These are phyloP conservation scores for Citrullus amarus DNA, from an alignment of 306 rosid genomes.

Conservation along the genomic window DNA sequence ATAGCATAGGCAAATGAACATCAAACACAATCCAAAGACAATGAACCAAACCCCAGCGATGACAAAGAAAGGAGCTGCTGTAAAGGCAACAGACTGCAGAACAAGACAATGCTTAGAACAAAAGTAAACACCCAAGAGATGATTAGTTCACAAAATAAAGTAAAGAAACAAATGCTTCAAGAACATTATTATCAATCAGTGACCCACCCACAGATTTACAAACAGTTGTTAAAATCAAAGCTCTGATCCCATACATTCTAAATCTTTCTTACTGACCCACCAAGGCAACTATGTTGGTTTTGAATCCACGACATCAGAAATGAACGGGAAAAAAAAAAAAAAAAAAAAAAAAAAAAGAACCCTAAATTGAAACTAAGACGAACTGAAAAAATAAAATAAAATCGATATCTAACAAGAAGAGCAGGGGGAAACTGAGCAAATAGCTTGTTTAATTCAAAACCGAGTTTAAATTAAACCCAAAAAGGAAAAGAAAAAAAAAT, in stretches of 20 bases:
- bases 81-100: conserved; percentile 57
- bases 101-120: neutral
- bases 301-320: neutral
- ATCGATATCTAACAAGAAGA: neutral
- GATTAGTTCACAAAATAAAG: neutral
- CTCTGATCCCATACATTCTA: neutral
- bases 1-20: conserved; percentile 25
- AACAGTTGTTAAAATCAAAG: neutral
- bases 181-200: neutral
- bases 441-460: neutral
- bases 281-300: neutral
- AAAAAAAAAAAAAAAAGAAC: neutral
- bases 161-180: neutral
- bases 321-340: neutral
- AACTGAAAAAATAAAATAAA: neutral
- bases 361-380: neutral
- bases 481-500: neutral
- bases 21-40: conserved; percentile 19
- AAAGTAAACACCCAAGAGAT: neutral
- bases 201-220: neutral
- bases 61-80: conserved; percentile 47
- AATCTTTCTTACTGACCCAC: neutral
- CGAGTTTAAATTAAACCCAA: neutral
- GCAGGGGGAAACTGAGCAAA: neutral
- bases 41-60: conserved; percentile 54